Percentiles rank a stretch among this genome's conserved stretches.
These are phyloP conservation scores for Silybum marianum DNA, from an alignment of 129 eudicot genomes.

Conservation along the genomic window DNA sequence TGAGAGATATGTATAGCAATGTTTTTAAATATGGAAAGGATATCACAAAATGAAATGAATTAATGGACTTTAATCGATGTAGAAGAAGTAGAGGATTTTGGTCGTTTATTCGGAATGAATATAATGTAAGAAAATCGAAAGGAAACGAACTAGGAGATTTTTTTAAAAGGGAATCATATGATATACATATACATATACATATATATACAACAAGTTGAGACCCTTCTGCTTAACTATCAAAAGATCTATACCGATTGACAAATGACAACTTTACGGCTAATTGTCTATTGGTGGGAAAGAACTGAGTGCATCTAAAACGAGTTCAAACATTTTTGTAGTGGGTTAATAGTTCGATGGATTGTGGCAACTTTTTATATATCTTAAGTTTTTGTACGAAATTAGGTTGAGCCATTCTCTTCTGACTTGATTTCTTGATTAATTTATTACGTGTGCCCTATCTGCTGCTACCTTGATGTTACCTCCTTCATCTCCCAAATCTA, in stretches of 20 bases:
- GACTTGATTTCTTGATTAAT: background rate
- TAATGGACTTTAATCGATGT: background rate
- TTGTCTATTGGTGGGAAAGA: too few relatives aligned
- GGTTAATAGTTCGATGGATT: background rate
- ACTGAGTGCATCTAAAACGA: background rate
- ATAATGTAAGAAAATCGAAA: background rate
- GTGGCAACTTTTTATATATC: background rate
- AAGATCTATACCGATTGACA: too few relatives aligned
- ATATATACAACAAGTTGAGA: too few relatives aligned
- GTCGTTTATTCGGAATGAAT: background rate
- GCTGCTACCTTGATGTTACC: conserved; percentile 28
- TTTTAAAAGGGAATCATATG: too few relatives aligned
- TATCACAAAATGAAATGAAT: background rate
- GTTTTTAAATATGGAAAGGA: background rate
- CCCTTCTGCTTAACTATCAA: too few relatives aligned
- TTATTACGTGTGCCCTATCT: conserved; percentile 17
- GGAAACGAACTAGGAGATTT: background rate
- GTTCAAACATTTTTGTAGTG: background rate
- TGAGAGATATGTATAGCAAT: too few relatives aligned
- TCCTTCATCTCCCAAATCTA: conserved; percentile 34
- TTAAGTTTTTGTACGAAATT: background rate
- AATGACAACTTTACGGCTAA: too few relatives aligned
- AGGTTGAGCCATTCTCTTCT: background rate
- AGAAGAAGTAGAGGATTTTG: background rate
- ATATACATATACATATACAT: too few relatives aligned